These are phyloP conservation scores for Phyllosticta citriasiana DNA, from an alignment of 2,329 filamentous ascomycete genomes.

Conservation along the genomic window DNA sequence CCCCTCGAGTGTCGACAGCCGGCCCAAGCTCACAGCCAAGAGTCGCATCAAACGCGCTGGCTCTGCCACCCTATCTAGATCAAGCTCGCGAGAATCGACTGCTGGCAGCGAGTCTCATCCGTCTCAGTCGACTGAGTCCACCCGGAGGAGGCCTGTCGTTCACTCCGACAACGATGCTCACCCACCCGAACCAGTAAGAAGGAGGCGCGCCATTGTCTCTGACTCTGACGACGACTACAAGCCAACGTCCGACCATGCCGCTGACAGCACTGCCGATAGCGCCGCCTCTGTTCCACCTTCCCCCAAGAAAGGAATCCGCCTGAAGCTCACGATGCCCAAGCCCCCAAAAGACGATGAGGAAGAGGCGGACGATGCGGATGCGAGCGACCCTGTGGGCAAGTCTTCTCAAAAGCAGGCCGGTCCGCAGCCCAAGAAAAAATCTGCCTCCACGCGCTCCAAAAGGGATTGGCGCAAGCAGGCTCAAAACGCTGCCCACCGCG, in stretches of 20 bases:
- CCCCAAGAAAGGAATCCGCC: constrained; percentile 5
- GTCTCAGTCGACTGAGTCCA: neutral
- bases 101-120: neutral
- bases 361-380: constrained; percentile 15
- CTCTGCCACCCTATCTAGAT: neutral
- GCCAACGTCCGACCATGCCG: neutral
- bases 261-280: neutral
- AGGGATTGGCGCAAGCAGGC: constrained; percentile 32
- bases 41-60: neutral
- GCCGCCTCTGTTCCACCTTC: neutral
- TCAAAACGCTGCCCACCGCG: constrained; percentile 32
- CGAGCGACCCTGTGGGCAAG: constrained; percentile 6
- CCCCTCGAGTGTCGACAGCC: neutral
- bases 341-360: constrained; percentile 26
- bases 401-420: constrained; percentile 25
- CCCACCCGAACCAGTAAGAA: neutral
- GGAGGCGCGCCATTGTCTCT: neutral
- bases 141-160: too few relatives aligned
- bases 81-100: neutral
- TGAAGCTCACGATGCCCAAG: constrained; percentile 16
- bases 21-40: constrained; percentile 2
- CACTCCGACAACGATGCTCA: neutral
- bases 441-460: constrained; percentile 23
- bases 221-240: constrained; percentile 4
- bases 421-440: constrained; percentile 16